Evolutionary conservation across 2,329 filamentous ascomycete species (phyloP).

Genomic region (Colletotrichum acutatum): DNA sequence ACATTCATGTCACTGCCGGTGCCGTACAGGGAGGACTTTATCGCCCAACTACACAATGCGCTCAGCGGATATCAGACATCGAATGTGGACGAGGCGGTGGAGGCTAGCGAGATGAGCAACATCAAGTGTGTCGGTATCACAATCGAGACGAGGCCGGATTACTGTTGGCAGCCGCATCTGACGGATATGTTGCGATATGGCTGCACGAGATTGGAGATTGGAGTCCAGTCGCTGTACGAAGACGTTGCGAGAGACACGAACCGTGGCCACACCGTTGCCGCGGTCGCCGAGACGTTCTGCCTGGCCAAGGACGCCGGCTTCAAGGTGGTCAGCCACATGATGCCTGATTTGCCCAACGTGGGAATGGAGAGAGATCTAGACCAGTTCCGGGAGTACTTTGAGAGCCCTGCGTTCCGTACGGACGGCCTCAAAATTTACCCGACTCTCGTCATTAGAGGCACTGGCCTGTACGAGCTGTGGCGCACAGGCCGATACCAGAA

Average conservation of each 20-base stretch:
- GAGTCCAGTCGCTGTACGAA: slow-evolving; percentile 96
- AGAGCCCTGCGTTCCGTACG: slow-evolving; percentile 94
- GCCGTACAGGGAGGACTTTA: slow-evolving; percentile 91
- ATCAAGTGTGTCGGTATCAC: slow-evolving; percentile 99
- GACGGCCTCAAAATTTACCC: slow-evolving; percentile 99
- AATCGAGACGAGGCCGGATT: slow-evolving; percentile 96
- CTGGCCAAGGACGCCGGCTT: slow-evolving; percentile 98
- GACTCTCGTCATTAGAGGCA: slow-evolving; percentile 95
- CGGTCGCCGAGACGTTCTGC: slow-evolving; percentile 96
- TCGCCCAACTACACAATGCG: slow-evolving; percentile 95
- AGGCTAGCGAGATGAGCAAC: slow-evolving; percentile 94
- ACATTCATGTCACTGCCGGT: slow-evolving; percentile 98
- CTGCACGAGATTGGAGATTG: slow-evolving; percentile 92
- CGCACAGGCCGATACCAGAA: slow-evolving; percentile 97
- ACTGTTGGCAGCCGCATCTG: slow-evolving; percentile 94
- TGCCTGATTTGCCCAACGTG: slow-evolving; percentile 97
- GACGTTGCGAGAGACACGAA: slow-evolving; percentile 99
- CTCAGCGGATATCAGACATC: slow-evolving; percentile 94
- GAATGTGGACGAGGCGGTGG: slow-evolving; percentile 94
- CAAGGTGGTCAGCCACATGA: slow-evolving; percentile 99
- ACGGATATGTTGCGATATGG: slow-evolving; percentile 98
- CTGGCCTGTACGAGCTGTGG: slow-evolving; percentile 97
- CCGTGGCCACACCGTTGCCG: slow-evolving; percentile 92
- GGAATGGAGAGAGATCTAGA: slow-evolving; percentile 98
- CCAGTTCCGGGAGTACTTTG: slow-evolving; percentile 98